These are phyloP conservation scores for Alternaria burnsii DNA, from an alignment of 2,329 filamentous ascomycete genomes.

Conservation along the genomic window DNA sequence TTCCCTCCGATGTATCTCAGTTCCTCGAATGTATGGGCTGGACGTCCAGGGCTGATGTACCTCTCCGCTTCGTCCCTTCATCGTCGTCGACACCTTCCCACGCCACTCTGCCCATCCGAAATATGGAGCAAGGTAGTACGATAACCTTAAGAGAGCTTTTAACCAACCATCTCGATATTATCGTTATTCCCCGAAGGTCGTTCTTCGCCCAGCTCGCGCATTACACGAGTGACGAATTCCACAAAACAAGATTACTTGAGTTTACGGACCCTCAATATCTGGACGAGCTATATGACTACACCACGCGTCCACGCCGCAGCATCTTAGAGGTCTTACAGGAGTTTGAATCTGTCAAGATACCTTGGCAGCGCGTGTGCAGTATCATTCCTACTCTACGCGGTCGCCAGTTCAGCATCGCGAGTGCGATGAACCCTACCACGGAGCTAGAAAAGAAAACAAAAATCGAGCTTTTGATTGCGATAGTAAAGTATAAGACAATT, in stretches of 20 bases:
- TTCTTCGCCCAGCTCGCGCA: slow-evolving; percentile 84
- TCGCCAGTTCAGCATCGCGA: slow-evolving; percentile 93
- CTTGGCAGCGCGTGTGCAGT: slow-evolving; percentile 74
- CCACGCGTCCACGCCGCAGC: slow-evolving; percentile 85
- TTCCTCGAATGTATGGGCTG: slow-evolving; percentile 84
- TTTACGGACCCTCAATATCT: slow-evolving; percentile 81
- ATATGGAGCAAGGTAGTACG: slow-evolving; percentile 49
- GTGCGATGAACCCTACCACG: slow-evolving; percentile 61
- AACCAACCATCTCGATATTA: slow-evolving; percentile 86
- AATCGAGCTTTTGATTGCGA: slow-evolving; percentile 80
- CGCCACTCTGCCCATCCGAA: slow-evolving; percentile 50
- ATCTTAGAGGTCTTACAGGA: slow-evolving; percentile 93
- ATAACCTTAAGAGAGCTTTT: slow-evolving; percentile 78
- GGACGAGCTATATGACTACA: slow-evolving; percentile 96
- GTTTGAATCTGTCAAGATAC: slow-evolving; percentile 84
- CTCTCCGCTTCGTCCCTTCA: slow-evolving; percentile 63
- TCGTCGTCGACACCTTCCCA: slow-evolving; percentile 44
- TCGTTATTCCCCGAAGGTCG: slow-evolving; percentile 83
- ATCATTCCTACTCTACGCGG: slow-evolving; percentile 84
- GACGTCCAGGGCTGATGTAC: slow-evolving; percentile 74
- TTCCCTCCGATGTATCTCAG: slow-evolving; percentile 77
- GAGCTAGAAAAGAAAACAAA: slow-evolving; percentile 48
- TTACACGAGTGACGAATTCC: slow-evolving; percentile 75
- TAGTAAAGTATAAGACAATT: slow-evolving; percentile 91
- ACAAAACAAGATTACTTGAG: slow-evolving; percentile 83